Conservation (phyloP, 176 grass and related monocot species). For the Avena insularis region DNA sequence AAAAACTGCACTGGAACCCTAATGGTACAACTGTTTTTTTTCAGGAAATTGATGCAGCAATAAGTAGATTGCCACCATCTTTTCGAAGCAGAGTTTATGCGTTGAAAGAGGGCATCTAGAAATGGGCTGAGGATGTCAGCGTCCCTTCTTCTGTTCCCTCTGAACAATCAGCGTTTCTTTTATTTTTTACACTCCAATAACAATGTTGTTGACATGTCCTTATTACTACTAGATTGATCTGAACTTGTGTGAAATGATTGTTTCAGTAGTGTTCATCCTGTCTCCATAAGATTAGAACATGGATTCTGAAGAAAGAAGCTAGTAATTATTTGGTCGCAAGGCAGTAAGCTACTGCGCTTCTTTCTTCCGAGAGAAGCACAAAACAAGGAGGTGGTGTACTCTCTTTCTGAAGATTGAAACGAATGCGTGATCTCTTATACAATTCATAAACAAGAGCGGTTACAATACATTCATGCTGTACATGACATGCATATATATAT, state of each 20-base stretch:
- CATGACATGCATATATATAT: background rate
- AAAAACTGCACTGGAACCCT: background rate
- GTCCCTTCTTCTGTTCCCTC: background rate
- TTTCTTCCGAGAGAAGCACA: background rate
- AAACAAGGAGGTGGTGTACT: background rate
- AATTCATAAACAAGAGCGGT: slow-evolving; percentile 18
- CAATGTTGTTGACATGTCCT: background rate
- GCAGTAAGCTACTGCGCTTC: too few species aligned
- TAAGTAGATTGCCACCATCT: slow-evolving; percentile 57
- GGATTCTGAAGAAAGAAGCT: background rate
- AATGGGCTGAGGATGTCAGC: background rate
- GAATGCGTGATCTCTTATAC: background rate
- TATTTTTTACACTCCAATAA: background rate
- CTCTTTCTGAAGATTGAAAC: background rate
- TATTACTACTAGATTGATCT: background rate
- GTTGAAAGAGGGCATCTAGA: slow-evolving; percentile 74
- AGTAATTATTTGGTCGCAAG: background rate
- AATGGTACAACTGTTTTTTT: slow-evolving; percentile 34
- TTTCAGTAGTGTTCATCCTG: slow-evolving; percentile 14
- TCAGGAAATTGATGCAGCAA: slow-evolving; percentile 79
- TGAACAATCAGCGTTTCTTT: background rate
- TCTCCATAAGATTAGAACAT: background rate
- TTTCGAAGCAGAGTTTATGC: slow-evolving; percentile 68
- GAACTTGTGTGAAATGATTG: background rate
- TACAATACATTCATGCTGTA: slow-evolving; percentile 26